Evolutionary conservation across 2,329 filamentous ascomycete species (phyloP), one percentile per base, ranked within the genome.

Genomic region (Aspergillus puulaauensis): DNA sequence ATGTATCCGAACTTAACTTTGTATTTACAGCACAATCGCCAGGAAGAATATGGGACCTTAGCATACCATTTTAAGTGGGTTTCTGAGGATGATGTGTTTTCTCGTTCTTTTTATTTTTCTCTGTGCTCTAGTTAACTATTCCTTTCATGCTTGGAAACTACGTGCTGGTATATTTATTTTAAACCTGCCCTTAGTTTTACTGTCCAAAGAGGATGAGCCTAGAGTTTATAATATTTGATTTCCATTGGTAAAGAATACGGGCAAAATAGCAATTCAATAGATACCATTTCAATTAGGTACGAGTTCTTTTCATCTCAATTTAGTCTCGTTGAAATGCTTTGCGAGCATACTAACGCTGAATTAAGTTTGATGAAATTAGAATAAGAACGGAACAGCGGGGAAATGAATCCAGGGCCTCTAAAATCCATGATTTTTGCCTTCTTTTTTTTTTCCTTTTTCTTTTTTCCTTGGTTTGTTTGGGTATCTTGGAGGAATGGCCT

Each of bases 401-500:
- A n/a, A 37, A 37, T 37, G 15, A 37, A 37, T 31, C 27, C 27
- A 31, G 27, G n/a, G 44, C 44, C 44, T 48, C 12, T 33, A 11
- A 11, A 11, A 48, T 33, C 45, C 45, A 48, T 48, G 45, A 17
- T 39, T 48, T 50, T 54, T 39, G 27, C 9, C 35, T 8, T 56
- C 46, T 50, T 41, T 54, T 53, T 56, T 52, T 15, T 54, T 39
- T 41, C 6, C 46, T 54, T 39, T 41, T 8, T 54, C 41, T 50
- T 35, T 57, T 53, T 56, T 24, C 48, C 9, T 31, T 46, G 27
- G 12, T 27, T 15, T 47, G n/a, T 47, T 59, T 57, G 62, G 62
- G 60, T 64, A 64, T 64, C 60, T 62, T 27, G 19, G 50, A 50
- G 50, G 6, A 35, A 54, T 52, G 9, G 17, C 21, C 23, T 31